These are phyloP conservation scores for Hemisphaericaspora subhashii DNA, from an alignment of 1,139 yeast species.

Conservation along the genomic window DNA sequence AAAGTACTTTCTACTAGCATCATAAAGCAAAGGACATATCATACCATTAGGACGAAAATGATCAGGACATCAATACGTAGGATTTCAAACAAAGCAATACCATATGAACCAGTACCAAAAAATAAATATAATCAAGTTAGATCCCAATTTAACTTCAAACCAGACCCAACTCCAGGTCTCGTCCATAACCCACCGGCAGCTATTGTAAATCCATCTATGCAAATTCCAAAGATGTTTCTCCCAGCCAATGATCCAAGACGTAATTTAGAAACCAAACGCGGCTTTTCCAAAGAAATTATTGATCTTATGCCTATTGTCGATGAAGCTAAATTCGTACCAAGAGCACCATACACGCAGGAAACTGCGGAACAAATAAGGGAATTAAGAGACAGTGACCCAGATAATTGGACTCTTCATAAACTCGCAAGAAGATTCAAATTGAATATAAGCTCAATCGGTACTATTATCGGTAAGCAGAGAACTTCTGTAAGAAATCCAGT, in stretches of 20 bases:
- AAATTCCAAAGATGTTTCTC: constrained; percentile 72
- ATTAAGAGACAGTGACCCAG: constrained; percentile 64
- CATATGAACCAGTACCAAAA: constrained; percentile 37
- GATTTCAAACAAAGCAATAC: constrained; percentile 18
- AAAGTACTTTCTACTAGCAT: too few species aligned
- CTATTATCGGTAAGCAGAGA: constrained; percentile 17
- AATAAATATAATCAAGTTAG: constrained; percentile 40
- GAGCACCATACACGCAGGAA: constrained; percentile 61
- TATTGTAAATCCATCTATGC: constrained; percentile 24
- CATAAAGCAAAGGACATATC: too few species aligned
- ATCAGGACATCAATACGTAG: constrained; percentile 13
- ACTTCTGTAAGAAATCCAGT: constrained; percentile 1
- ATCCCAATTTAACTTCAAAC: constrained; percentile 47
- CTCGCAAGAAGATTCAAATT: constrained; percentile 60
- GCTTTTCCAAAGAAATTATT: constrained; percentile 40
- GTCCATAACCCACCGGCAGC: constrained; percentile 42
- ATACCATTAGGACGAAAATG: constrained; percentile 9
- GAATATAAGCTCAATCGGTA: neutral
- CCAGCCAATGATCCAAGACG: constrained; percentile 66
- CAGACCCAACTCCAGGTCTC: constrained; percentile 39
- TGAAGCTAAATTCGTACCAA: constrained; percentile 40
- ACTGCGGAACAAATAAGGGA: constrained; percentile 61
- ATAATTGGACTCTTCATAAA: constrained; percentile 62
- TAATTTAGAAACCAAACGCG: constrained; percentile 24
- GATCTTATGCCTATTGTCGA: constrained; percentile 55